Conservation (phyloP, 306 rosid species). For the Vigna nakashimae region DNA sequence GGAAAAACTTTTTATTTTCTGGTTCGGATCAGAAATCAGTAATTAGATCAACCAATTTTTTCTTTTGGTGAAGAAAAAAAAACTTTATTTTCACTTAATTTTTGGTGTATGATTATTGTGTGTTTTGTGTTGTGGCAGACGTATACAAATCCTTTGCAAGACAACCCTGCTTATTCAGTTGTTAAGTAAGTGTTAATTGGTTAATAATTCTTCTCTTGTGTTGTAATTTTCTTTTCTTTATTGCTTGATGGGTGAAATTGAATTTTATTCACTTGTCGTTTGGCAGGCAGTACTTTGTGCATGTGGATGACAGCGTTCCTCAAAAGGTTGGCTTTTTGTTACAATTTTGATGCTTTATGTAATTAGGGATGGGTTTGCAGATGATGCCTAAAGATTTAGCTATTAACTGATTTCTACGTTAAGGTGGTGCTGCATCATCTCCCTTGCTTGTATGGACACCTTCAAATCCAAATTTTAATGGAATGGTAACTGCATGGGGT, state of each 20-base stretch:
- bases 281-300: conserved; percentile 93
- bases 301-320: conserved; percentile 84
- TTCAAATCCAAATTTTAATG: conserved; percentile 14
- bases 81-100: neutral
- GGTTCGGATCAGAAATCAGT: neutral
- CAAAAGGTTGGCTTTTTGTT: conserved; percentile 60
- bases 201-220: neutral
- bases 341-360: neutral
- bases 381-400: neutral
- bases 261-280: conserved; percentile 35
- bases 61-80: neutral
- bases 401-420: neutral
- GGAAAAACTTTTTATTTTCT: neutral
- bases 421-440: conserved; percentile 38
- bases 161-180: conserved; percentile 92
- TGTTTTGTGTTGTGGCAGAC: conserved; percentile 60
- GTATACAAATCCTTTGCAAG: conserved; percentile 83
- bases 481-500: conserved; percentile 18
- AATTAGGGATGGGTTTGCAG: conserved; percentile 5
- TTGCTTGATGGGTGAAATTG: conserved; percentile 3
- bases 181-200: conserved; percentile 66
- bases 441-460: conserved; percentile 30
- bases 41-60: neutral
- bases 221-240: neutral
- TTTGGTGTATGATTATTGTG: neutral